Evolutionary conservation across 23 red algal genomes (phyloP), one percentile per base, ranked within the genome.

Genomic region (Cyanidiococcus yangmingshanensis): DNA sequence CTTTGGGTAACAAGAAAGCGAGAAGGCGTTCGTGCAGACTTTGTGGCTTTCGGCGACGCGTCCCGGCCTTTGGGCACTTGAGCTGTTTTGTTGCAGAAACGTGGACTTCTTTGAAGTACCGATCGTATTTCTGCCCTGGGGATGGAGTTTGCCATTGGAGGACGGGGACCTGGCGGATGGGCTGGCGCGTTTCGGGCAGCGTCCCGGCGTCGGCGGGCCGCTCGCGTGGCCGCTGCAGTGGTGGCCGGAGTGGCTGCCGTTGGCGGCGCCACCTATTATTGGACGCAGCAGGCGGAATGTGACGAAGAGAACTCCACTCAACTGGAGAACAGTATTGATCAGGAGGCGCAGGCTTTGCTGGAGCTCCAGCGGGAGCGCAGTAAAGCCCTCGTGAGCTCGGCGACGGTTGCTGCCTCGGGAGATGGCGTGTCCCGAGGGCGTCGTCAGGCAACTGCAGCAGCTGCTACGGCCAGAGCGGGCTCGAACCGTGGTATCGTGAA

Each of bases 231-330:
- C 21, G 63, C 63, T 7, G 63, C 63, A 35, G 63, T 71, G 12
- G 63, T 71, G 7, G 63, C 63, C 32, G 63, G 63, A 7, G 63
- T 71, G 7, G 63, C 63, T 35, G 63, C 63, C 15, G 63, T 71
- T 7, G 63, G 63, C 27, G 63, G 63, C n/a, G 63, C 63, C 63
- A 71, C 63, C 63, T 71, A 71, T 29, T 71, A 71, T 29, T 71
- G 63, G 63, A 71, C 63, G 63, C 63, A 71, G 63, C 63, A 71
- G 63, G 27, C 63, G 7, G 63, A 71, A 25, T 32, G 63, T 35
- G 63, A 71, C 63, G 63, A 7, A 7, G 63, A 71, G 27, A 71
- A 30, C 63, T 25, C n/a, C 12, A 71, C n/a, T 29, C 21, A 71
- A 29, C 32, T 71, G 7, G 63, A 71, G 63, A 35, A 29, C 63